Evolutionary conservation across 805 yeast genomes (phyloP), one percentile per base, ranked within the genome.

Genomic region (Saccharomycopsis sp.): DNA sequence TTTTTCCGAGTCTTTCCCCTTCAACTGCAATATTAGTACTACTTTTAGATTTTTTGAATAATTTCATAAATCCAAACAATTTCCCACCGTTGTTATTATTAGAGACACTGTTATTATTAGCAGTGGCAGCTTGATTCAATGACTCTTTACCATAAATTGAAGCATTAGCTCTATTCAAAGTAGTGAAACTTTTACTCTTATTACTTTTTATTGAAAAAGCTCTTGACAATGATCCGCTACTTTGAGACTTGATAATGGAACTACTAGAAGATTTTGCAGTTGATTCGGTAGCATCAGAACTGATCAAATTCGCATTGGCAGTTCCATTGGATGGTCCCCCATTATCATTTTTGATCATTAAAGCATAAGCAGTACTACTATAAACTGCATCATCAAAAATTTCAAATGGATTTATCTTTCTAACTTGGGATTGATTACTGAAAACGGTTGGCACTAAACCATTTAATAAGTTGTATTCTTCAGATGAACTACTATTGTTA

Each of bases 361-460:
- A 31, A n/a, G 40, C 36, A 14, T 19, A 32, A 6, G 41, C 41
- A 9, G 34, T 36, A 18, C 35, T 37, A 25, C 42, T 44, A 25
- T 76, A 77, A 25, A 74, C 66, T 1, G 81, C 77, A 50, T 78
- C 85, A 54, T 78, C 85, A 37, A 77, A 66, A 2, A 78, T 66
- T 48, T 78, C 85, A 54, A 66, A 78, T 0, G 82, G 70, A 53
- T 74, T 78, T 1, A 73, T 66, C 47, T 72, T 70, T 31, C 49
- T 34, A 13, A 40, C 34, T 14, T 39, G 43, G 10, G 26, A 23
- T 10, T 23, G 26, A 23, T 10, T 6, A 8, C 10, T 10, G 6
- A 10, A 23, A 6, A 23, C 26, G 6, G 26, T 23, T n/a, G n/a
- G n/a, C n/a, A n/a, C n/a, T n/a, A n/a, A n/a, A n/a, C n/a, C n/a